Percentiles rank a stretch among this genome's conserved stretches.
phyloP scores from a whole-genome alignment of 208 protist species.

The Leishmania amazonensis region DNA sequence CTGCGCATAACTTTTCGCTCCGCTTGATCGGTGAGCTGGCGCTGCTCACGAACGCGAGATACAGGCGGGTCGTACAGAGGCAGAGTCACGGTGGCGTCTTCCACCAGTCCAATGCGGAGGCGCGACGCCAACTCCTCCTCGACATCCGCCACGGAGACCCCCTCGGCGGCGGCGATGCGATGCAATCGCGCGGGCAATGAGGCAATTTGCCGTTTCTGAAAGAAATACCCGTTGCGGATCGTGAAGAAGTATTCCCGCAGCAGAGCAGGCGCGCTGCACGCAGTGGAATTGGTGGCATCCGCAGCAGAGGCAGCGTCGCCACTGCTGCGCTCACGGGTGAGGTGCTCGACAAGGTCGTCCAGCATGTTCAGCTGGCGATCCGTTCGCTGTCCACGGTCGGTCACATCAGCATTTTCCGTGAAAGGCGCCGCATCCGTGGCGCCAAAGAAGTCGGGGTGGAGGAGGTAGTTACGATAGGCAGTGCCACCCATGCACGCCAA shows the following conservation, averaged over 20 bases:
- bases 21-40: neutral
- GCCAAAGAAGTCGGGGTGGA: constrained; percentile 34
- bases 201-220: neutral
- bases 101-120: constrained; percentile 47
- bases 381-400: constrained; percentile 32
- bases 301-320: neutral
- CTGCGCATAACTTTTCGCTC: neutral
- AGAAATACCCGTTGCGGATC: constrained; percentile 53
- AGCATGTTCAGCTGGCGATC: constrained; percentile 41
- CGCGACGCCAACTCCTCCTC: constrained; percentile 18
- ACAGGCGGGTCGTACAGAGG: constrained; percentile 7
- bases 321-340: constrained; percentile 18
- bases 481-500: constrained; percentile 56
- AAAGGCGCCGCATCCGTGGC: neutral
- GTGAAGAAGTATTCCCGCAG: constrained; percentile 22
- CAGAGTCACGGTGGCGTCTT: constrained; percentile 48
- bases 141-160: neutral
- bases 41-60: neutral
- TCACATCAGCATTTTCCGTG: neutral
- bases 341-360: constrained; percentile 21
- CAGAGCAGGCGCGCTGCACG: constrained; percentile 2
- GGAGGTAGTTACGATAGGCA: constrained; percentile 76
- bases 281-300: neutral
- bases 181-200: constrained; percentile 5
- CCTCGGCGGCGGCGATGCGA: constrained; percentile 1